Evolutionary conservation across 805 yeast species (phyloP).

Genomic region (Sugiyamaella boreocaroliniensis): DNA sequence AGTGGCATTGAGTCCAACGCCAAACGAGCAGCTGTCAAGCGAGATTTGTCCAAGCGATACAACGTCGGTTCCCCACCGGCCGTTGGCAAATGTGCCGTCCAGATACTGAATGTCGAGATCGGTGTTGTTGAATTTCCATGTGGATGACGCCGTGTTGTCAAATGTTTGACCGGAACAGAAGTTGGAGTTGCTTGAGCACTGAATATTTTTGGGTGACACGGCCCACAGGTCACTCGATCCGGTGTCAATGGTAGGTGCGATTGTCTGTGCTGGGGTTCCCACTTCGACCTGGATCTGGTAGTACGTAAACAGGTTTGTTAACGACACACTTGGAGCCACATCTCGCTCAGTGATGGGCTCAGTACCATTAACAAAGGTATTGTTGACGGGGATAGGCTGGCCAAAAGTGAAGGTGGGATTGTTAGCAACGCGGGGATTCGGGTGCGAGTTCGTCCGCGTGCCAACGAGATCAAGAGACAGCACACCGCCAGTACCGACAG

Average conservation of each 20-base stretch:
- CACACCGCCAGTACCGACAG: conserved; percentile 2
- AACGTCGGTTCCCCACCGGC: conserved; percentile 15
- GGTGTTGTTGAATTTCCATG: conserved; percentile 13
- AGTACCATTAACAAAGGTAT: background rate
- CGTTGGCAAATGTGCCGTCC: conserved; percentile 20
- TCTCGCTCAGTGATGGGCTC: background rate
- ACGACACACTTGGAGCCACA: background rate
- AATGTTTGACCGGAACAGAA: background rate
- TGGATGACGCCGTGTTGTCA: background rate
- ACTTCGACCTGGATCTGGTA: conserved; percentile 22
- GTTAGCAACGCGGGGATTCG: conserved; percentile 10
- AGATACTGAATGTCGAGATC: conserved; percentile 13
- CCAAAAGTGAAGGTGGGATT: background rate
- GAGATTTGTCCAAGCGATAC: conserved; percentile 42
- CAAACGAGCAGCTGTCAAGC: conserved; percentile 49
- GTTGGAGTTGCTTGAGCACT: conserved; percentile 5
- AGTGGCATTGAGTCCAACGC: conserved; percentile 62
- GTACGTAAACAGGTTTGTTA: conserved; percentile 10
- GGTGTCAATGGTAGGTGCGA: conserved; percentile 40
- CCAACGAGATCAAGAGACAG: conserved; percentile 10
- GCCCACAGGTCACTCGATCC: conserved; percentile 49
- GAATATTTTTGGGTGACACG: conserved; percentile 14
- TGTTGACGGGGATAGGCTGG: background rate
- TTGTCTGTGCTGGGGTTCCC: conserved; percentile 39
- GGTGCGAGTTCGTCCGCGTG: conserved; percentile 4